These are phyloP conservation scores for Fermentozyma sake DNA, from an alignment of 1,139 yeast species.

Conservation along the genomic window DNA sequence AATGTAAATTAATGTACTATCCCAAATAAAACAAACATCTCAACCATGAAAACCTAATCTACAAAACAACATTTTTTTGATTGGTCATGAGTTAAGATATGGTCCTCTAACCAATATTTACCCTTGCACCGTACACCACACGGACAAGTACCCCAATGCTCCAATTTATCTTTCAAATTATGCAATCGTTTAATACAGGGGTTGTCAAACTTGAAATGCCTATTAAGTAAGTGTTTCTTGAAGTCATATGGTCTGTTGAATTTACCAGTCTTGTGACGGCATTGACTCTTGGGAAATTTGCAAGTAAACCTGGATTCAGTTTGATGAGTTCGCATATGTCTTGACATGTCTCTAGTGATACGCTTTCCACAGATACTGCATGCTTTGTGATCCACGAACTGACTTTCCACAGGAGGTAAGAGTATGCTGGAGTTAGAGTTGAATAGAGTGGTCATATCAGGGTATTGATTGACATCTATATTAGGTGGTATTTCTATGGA, in stretches of 20 bases:
- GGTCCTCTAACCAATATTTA: slow-evolving; percentile 54
- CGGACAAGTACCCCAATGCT: slow-evolving; percentile 50
- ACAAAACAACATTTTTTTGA: slow-evolving; percentile 26
- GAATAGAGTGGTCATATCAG: slow-evolving; percentile 39
- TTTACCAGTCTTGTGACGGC: slow-evolving; percentile 53
- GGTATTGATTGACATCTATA: slow-evolving; percentile 23
- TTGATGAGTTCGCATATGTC: slow-evolving; percentile 66
- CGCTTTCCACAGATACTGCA: slow-evolving; percentile 55
- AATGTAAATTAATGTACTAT: too few relatives aligned
- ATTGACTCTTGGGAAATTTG: slow-evolving; percentile 50
- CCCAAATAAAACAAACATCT: slow-evolving; percentile 1
- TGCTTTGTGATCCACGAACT: slow-evolving; percentile 19
- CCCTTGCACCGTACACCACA: slow-evolving; percentile 54
- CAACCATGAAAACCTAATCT: slow-evolving; percentile 5
- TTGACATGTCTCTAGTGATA: slow-evolving; percentile 57
- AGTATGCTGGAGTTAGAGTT: slow-evolving; percentile 32
- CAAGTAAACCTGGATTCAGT: slow-evolving; percentile 54
- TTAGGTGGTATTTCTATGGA: slow-evolving; percentile 12
- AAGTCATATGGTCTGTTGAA: slow-evolving; percentile 69
- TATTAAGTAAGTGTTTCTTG: slow-evolving; percentile 61
- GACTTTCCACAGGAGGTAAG: slow-evolving; percentile 33
- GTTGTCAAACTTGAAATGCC: slow-evolving; percentile 56
- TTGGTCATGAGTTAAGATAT: slow-evolving; percentile 37
- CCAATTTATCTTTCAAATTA: slow-evolving; percentile 51
- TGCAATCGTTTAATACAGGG: slow-evolving; percentile 44